Evolutionary conservation across 2,329 filamentous ascomycete genomes (phyloP).

Genomic region (Colletotrichum sp.): DNA sequence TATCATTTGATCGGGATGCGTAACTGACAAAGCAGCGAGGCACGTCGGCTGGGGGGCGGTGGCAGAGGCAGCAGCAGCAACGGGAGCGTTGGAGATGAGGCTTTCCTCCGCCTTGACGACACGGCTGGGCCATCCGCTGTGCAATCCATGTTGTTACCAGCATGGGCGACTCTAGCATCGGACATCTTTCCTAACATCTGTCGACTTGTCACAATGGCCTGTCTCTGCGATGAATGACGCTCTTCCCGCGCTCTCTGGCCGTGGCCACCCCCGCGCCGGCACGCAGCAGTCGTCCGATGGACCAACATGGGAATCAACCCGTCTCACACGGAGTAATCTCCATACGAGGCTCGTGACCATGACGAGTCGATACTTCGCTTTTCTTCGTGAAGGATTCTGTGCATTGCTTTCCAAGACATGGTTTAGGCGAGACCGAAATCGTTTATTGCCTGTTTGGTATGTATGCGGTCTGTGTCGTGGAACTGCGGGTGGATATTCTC

Average conservation of each 20-base stretch:
- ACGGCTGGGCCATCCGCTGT: neutral
- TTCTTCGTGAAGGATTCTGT: neutral
- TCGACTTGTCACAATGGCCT: conserved; percentile 11
- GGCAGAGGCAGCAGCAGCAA: neutral
- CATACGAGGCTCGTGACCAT: neutral
- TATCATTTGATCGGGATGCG: neutral
- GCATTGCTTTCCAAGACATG: neutral
- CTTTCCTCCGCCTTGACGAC: neutral
- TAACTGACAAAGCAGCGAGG: neutral
- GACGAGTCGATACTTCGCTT: neutral
- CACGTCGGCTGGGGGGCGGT: neutral
- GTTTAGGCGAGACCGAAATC: neutral
- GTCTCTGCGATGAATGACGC: neutral
- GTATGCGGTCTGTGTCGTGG: neutral
- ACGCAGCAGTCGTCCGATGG: conserved; percentile 8
- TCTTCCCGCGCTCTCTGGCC: neutral
- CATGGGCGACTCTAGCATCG: neutral
- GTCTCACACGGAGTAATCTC: neutral
- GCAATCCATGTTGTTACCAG: neutral
- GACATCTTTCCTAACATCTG: neutral
- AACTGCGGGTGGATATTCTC: neutral
- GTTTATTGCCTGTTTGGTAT: neutral
- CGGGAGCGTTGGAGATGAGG: neutral
- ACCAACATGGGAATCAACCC: neutral
- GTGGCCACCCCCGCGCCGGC: neutral